Conservation (phyloP, 345 rosid species). For the Euphorbia tirucalli region DNA sequence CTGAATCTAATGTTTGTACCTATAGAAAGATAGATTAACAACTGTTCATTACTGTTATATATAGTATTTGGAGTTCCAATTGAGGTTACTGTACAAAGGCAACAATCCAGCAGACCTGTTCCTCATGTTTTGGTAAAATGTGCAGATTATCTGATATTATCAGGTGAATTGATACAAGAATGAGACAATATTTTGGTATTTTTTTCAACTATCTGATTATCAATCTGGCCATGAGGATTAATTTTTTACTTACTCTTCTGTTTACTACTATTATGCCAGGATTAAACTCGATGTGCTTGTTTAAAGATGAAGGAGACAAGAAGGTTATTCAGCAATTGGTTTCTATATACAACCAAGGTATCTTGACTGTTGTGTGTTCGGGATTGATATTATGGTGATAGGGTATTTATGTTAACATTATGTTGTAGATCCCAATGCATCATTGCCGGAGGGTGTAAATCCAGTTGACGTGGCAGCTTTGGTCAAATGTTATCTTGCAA, state of each 20-base stretch:
- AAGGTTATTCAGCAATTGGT: conserved; percentile 73
- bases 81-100: conserved; percentile 70
- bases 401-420: conserved; percentile 10
- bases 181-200: not conserved
- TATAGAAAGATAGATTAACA: not conserved
- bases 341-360: conserved; percentile 76
- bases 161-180: conserved; percentile 48
- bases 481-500: conserved; percentile 77
- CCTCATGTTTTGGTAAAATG: conserved; percentile 68
- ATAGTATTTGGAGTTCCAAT: conserved; percentile 91
- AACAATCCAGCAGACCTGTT: conserved; percentile 59
- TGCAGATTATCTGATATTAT: conserved; percentile 76
- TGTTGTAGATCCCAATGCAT: conserved; percentile 58
- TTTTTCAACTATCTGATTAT: not conserved
- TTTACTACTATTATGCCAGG: conserved; percentile 39
- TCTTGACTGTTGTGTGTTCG: conserved; percentile 11
- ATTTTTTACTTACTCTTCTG: not conserved
- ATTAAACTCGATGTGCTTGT: conserved; percentile 59
- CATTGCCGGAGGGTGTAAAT: conserved; percentile 73
- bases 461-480: conserved; percentile 75
- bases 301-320: conserved; percentile 78
- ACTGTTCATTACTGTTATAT: conserved; percentile 8
- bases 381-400: conserved; percentile 10
- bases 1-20: not conserved
- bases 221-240: not conserved